Evolutionary conservation across 441 rosid genomes (phyloP).

Genomic region (Pelargonium fulgidum): DNA sequence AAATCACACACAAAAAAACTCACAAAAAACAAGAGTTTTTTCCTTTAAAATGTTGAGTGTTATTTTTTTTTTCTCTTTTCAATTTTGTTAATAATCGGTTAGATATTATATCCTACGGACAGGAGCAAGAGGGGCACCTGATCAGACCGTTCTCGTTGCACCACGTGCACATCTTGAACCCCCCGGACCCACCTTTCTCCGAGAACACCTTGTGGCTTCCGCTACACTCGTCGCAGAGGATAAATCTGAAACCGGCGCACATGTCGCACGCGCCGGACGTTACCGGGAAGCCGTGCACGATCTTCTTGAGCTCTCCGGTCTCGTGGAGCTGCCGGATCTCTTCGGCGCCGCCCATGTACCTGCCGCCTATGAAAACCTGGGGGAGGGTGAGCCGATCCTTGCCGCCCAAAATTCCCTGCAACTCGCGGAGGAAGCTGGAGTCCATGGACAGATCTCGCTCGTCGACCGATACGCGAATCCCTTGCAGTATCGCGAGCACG

Average conservation of each 20-base stretch:
- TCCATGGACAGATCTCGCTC: constrained; percentile 73
- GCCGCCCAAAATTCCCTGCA: constrained; percentile 34
- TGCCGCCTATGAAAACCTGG: constrained; percentile 51
- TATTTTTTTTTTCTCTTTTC: too few species aligned
- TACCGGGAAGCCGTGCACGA: constrained; percentile 35
- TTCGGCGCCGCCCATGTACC: constrained; percentile 55
- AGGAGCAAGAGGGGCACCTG: constrained; percentile 60
- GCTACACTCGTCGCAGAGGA: constrained; percentile 43
- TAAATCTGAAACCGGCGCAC: constrained; percentile 47
- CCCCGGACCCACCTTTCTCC: constrained; percentile 27
- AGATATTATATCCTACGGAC: too few species aligned
- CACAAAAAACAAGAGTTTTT: not conserved
- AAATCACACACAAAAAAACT: too few species aligned
- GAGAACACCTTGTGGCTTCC: constrained; percentile 55
- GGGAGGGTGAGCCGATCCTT: constrained; percentile 35
- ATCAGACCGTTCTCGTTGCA: constrained; percentile 62
- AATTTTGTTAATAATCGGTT: too few species aligned
- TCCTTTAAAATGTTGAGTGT: constrained; percentile 8
- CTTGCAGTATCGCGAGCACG: constrained; percentile 49
- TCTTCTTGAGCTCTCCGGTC: constrained; percentile 53
- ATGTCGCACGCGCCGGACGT: constrained; percentile 33
- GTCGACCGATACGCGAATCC: constrained; percentile 52
- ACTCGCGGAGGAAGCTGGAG: constrained; percentile 40
- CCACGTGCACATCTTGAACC: constrained; percentile 40
- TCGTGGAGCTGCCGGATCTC: constrained; percentile 54